Evolutionary conservation across 768 basidiomycete genomes (phyloP).

Genomic region (Leucocoprinus leucothites): DNA sequence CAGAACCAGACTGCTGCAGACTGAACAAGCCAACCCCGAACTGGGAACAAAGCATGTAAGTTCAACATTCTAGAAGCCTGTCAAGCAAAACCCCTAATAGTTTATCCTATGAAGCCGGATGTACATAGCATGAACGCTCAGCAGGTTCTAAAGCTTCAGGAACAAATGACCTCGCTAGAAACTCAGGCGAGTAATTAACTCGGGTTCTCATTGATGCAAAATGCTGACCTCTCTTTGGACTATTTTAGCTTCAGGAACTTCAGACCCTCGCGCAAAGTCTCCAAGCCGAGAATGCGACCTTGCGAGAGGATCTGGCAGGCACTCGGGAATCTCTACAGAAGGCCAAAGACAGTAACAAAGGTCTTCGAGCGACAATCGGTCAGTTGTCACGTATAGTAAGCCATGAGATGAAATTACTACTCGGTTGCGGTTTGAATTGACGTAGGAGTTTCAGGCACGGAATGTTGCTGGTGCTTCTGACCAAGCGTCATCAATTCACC

Average conservation of each 20-base stretch:
- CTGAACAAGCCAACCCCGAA: not conserved
- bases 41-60: not conserved
- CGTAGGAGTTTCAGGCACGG: slow-evolving; percentile 6
- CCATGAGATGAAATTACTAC: not conserved
- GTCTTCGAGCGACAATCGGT: slow-evolving; percentile 23
- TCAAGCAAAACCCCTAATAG: not conserved
- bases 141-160: slow-evolving; percentile 4
- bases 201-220: not conserved
- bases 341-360: slow-evolving; percentile 25
- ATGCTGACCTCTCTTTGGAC: not conserved
- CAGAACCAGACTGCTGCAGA: not conserved
- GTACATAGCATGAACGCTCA: not conserved
- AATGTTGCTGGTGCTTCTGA: slow-evolving; percentile 7
- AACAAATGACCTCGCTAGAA: slow-evolving; percentile 13
- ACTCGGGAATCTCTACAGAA: slow-evolving; percentile 25
- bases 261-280: slow-evolving; percentile 15
- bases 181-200: slow-evolving; percentile 8
- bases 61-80: not conserved
- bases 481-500: not conserved
- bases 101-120: not conserved
- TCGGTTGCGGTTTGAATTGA: not conserved
- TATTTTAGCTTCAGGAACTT: slow-evolving; percentile 20
- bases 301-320: slow-evolving; percentile 20
- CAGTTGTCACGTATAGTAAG: slow-evolving; percentile 27
- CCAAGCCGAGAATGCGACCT: slow-evolving; percentile 19